Evolutionary conservation across 163 green algal genomes (phyloP).

Genomic region (Trebouxiophyceae sp.): DNA sequence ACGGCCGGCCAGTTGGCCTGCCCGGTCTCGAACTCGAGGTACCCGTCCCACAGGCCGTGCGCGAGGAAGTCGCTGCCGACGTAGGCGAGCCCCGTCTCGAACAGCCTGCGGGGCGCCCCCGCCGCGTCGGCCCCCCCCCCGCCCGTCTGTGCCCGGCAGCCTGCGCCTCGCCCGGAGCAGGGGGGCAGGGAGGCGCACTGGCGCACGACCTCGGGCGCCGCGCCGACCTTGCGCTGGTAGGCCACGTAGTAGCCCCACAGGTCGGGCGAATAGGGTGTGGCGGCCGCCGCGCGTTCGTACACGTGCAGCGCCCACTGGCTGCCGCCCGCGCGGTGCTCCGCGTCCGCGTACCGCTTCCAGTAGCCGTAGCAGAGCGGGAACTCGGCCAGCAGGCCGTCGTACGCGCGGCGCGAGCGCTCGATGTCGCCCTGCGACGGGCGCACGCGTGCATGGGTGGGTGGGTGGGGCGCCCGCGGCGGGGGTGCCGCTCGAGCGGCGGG

Average conservation of each 20-base stretch:
- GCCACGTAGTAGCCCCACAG: constrained; percentile 62
- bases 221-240: constrained; percentile 34
- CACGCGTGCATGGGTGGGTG: too few relatives aligned
- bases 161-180: too few relatives aligned
- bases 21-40: constrained; percentile 46
- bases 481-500: too few relatives aligned
- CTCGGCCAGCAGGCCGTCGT: constrained; percentile 62
- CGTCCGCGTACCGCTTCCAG: constrained; percentile 85
- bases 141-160: too few relatives aligned
- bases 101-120: constrained; percentile 72
- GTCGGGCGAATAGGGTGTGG: constrained; percentile 64
- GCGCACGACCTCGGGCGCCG: constrained; percentile 37
- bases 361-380: constrained; percentile 84
- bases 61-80: constrained; percentile 58
- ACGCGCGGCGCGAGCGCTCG: constrained; percentile 34
- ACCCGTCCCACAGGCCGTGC: constrained; percentile 71
- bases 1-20: constrained; percentile 24
- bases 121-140: too few relatives aligned
- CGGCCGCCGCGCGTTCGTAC: constrained; percentile 57
- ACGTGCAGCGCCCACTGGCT: constrained; percentile 29
- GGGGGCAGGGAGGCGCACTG: background rate
- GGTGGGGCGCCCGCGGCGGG: too few relatives aligned
- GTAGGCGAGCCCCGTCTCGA: constrained; percentile 54
- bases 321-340: constrained; percentile 36
- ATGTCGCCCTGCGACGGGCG: constrained; percentile 48